Percentiles rank a stretch among this genome's conserved stretches.
phyloP scores from a whole-genome alignment of 2,329 filamentous ascomycete genomes.

The Fusarium illudens region DNA sequence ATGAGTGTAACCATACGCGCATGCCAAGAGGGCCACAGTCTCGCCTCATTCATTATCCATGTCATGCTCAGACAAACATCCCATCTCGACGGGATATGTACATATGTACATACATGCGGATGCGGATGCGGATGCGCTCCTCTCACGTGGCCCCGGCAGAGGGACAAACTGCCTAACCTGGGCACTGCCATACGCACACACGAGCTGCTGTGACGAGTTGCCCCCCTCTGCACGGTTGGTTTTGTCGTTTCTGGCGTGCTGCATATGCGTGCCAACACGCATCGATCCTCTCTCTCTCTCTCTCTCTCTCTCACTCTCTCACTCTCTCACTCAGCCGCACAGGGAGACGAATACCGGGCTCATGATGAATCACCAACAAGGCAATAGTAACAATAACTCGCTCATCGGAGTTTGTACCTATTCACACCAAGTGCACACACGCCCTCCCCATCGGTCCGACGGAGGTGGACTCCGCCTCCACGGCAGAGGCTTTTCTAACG shows the following conservation, averaged over 20 bases:
- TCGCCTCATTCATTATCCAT: not conserved
- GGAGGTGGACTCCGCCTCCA: not conserved
- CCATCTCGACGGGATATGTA: too few species aligned
- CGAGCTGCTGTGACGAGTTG: not conserved
- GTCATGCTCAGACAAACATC: not conserved
- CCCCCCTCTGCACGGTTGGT: not conserved
- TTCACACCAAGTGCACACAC: too few species aligned
- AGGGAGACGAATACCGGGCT: constrained; percentile 2
- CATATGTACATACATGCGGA: too few species aligned
- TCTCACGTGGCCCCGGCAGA: not conserved
- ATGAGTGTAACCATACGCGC: constrained; percentile 24
- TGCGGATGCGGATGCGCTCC: not conserved
- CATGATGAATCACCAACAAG: not conserved
- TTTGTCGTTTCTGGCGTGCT: constrained; percentile 15
- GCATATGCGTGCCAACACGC: too few species aligned
- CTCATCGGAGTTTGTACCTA: too few species aligned
- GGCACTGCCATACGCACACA: not conserved
- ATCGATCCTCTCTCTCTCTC: too few species aligned
- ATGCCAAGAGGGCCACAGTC: not conserved
- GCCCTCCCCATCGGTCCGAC: not conserved
- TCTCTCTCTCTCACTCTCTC: too few species aligned
- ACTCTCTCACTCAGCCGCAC: constrained; percentile 26
- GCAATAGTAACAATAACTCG: too few species aligned
- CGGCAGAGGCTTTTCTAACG: not conserved
- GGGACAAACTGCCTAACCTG: not conserved